Evolutionary conservation across 768 basidiomycete species (phyloP), one percentile per base, ranked within the genome.

Genomic region (Suillus plorans): DNA sequence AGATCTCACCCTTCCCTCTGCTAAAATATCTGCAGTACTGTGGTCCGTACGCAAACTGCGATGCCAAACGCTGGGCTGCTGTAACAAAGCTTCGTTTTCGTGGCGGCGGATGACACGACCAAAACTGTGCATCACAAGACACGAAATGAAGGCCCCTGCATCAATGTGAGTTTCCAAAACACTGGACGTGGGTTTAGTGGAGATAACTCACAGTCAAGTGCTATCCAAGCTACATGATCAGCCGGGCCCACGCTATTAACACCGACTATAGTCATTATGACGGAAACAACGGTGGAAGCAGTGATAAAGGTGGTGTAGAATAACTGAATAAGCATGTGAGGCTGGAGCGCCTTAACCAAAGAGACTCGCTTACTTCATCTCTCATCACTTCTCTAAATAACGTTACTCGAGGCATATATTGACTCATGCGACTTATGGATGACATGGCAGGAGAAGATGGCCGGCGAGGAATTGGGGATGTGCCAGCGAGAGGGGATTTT

Each of bases 81-180:
- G 84, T 13, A 88, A 70, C 37, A 86, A 72, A 1, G 81, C 80
- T 50, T 89, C 87, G 53, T 80, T 75, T 71, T 89, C 87, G 67
- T 88, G 85, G n/a, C 87, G 80, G 37, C 79, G 80, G 22, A 88
- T 80, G 9, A 88, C 87, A 22, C 85, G 80, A 50, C 82, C 79
- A 67, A 86, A 87, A 72, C 85, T 87, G 67, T 87, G 84, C 66
- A 88, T 83, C 13, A 82, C 80, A 42, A 87, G 75, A 16, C 85
- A 59, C 0, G 87, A 87, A n/a, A 87, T 81, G 13, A 87, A 72
- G 20, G 80, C 78, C 87, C 86, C 87, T 88, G 69, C 3, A 45
- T 49, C 50, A 52, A 52, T 10, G 25, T 52, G 28, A 61, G 50
- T 65, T 52, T 69, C 66, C 41, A 69, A 61, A 61, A 64, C 37